Conservation (phyloP, 768 basidiomycete genomes). For the Mycena kentingensis region DNA sequence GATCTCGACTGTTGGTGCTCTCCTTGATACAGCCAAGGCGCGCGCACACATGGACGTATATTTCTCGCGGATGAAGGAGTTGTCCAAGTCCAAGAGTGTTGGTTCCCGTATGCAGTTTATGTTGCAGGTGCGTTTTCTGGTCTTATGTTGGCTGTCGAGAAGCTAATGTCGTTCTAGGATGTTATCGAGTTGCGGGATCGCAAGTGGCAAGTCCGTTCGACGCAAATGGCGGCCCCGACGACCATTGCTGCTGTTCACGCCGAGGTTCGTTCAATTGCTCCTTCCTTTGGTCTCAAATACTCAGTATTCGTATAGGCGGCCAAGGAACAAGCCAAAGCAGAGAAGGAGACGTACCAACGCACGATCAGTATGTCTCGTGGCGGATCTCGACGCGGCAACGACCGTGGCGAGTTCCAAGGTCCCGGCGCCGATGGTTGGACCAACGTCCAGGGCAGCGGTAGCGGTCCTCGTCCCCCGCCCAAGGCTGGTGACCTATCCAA, state of each 20-base stretch:
- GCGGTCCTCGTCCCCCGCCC: constrained; percentile 56
- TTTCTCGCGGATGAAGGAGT: constrained; percentile 86
- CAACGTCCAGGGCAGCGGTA: constrained; percentile 52
- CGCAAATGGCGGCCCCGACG: constrained; percentile 72
- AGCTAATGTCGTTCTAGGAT: constrained; percentile 55
- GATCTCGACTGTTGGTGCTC: constrained; percentile 81
- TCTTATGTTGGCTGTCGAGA: background rate
- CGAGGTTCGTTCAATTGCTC: constrained; percentile 53
- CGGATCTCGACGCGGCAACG: constrained; percentile 84
- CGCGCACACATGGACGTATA: constrained; percentile 89
- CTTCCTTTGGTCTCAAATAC: constrained; percentile 8
- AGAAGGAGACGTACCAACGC: constrained; percentile 60
- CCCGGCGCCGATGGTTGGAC: constrained; percentile 88
- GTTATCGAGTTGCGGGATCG: constrained; percentile 84
- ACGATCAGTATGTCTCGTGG: constrained; percentile 84
- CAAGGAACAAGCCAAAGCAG: constrained; percentile 73
- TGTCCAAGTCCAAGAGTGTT: constrained; percentile 73
- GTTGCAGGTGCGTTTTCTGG: constrained; percentile 70
- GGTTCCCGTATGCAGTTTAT: constrained; percentile 91
- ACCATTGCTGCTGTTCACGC: constrained; percentile 91
- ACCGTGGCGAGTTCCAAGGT: constrained; percentile 59
- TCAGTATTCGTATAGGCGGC: constrained; percentile 54
- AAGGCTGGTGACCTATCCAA: constrained; percentile 86
- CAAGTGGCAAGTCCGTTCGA: constrained; percentile 72
- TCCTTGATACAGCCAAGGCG: constrained; percentile 81